Base-by-base conservation (phyloP, 371 early-diverging fungal species). In the Mucor saturninus region DNA sequence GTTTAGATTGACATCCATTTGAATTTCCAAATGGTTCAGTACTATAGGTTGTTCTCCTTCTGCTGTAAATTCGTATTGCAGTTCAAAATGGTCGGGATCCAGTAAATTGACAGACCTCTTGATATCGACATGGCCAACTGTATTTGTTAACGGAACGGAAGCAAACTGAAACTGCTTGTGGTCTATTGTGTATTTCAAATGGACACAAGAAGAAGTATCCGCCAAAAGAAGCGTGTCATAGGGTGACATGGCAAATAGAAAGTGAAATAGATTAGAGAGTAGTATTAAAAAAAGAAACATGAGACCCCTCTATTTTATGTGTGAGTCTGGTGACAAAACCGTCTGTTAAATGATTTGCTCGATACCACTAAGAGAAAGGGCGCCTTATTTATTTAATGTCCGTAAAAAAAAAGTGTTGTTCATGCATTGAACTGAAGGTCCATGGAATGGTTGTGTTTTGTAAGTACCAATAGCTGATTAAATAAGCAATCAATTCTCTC, bases 1-100 rank as follows among this genome's bases (percentile, higher is more conserved):
- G 13, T 57, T 57, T 14, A 81, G 42, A 13, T 68, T 54, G 11
- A 67, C 53, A 28, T 55, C 52, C 67, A 72, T 42, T 64, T 74
- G 54, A 61, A 67, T 49, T 62, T 74, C 60, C 29, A 62, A n/a
- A 15, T 62, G 56, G n/a, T 62, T 37, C 30, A 55, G 7, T 1
- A 43, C n/a, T 1, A 62, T 15, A 6, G 26, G 13, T 2, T 15
- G 21, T 21, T 21, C n/a, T 5, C 32, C 42, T 40, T 46, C 39
- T 30, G 55, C 35, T 10, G 39, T 55, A 5, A 54, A 21, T 13
- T 14, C 31, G 11, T 55, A 62, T 2, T 15, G 29, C 0, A 60
- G 28, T 60, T 52, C 38, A 42, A 40, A 60, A 35, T 52, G 51
- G 21, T 53, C 32, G 4, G 60, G 32, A 26, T 60, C 53, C 13